Evolutionary conservation across 2,329 filamentous ascomycete genomes (phyloP).

Genomic region (Sclerotinia borealis): DNA sequence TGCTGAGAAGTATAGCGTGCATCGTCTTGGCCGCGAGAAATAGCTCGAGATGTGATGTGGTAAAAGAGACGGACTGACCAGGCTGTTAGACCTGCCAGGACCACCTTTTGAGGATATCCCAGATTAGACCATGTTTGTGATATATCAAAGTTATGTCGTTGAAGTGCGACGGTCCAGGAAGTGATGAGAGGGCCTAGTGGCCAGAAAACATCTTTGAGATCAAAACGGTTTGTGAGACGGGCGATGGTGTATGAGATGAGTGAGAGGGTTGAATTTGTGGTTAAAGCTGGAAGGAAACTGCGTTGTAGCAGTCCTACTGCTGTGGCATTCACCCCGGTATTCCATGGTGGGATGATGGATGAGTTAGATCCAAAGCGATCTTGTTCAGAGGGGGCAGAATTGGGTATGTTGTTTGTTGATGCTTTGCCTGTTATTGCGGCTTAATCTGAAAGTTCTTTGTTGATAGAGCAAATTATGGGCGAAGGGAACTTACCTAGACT

Average conservation of each 20-base stretch:
- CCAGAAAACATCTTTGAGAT: conserved; percentile 16
- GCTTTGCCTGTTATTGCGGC: neutral
- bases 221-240: conserved; percentile 14
- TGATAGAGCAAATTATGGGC: neutral
- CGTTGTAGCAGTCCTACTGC: conserved; percentile 14
- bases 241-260: conserved; percentile 11
- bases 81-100: conserved; percentile 13
- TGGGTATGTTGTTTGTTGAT: neutral
- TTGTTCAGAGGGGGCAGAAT: neutral
- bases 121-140: conserved; percentile 7
- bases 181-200: conserved; percentile 13
- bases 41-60: conserved; percentile 8
- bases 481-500: neutral
- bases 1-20: conserved; percentile 9
- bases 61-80: conserved; percentile 15
- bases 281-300: conserved; percentile 14
- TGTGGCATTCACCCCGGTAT: conserved; percentile 5
- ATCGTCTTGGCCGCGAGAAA: conserved; percentile 12
- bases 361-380: neutral
- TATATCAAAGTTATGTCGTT: conserved; percentile 11
- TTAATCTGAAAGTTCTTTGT: neutral
- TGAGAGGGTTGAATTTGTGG: conserved; percentile 12
- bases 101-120: conserved; percentile 13
- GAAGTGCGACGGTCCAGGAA: conserved; percentile 13
- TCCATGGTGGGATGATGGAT: conserved; percentile 8